These are phyloP conservation scores for Noccaea bulbosa DNA, from an alignment of 345 rosid species.

Conservation along the genomic window DNA sequence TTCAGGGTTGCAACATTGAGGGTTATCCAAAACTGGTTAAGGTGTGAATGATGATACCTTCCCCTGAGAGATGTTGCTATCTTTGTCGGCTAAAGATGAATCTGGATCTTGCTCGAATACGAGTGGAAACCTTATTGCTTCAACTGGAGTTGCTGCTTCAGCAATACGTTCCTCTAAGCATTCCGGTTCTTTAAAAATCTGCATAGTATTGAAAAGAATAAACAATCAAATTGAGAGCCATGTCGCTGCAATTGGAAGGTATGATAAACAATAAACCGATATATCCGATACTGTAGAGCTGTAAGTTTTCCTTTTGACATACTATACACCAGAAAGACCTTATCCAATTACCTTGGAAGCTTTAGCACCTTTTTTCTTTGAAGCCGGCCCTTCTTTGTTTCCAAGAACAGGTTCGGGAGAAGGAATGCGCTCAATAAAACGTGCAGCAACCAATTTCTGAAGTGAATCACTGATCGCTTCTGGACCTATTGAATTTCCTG, in stretches of 20 bases:
- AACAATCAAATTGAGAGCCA: conserved; percentile 1
- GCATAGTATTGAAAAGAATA: conserved; percentile 23
- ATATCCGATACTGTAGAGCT: neutral
- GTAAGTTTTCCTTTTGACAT: neutral
- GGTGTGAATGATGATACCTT: conserved; percentile 60
- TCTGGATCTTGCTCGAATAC: conserved; percentile 39
- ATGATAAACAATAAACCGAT: conserved; percentile 6
- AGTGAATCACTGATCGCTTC: conserved; percentile 57
- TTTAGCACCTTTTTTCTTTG: conserved; percentile 61
- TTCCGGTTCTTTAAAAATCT: conserved; percentile 54
- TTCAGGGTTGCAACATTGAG: conserved; percentile 30
- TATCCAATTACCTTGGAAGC: conserved; percentile 65
- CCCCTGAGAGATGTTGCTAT: conserved; percentile 47
- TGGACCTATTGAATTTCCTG: conserved; percentile 44
- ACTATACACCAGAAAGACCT: conserved; percentile 10
- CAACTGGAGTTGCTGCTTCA: conserved; percentile 72
- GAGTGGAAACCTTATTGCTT: conserved; percentile 65
- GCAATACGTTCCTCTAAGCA: conserved; percentile 69
- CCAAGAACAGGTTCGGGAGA: conserved; percentile 69
- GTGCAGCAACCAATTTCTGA: conserved; percentile 58
- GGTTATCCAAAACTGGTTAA: conserved; percentile 7
- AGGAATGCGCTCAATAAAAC: conserved; percentile 81
- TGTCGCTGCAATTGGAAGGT: conserved; percentile 11
- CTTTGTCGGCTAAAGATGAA: conserved; percentile 43
- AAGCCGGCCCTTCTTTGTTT: conserved; percentile 50